Conservation (phyloP, 305 asterid genomes). For the Plantago lanceolata region DNA sequence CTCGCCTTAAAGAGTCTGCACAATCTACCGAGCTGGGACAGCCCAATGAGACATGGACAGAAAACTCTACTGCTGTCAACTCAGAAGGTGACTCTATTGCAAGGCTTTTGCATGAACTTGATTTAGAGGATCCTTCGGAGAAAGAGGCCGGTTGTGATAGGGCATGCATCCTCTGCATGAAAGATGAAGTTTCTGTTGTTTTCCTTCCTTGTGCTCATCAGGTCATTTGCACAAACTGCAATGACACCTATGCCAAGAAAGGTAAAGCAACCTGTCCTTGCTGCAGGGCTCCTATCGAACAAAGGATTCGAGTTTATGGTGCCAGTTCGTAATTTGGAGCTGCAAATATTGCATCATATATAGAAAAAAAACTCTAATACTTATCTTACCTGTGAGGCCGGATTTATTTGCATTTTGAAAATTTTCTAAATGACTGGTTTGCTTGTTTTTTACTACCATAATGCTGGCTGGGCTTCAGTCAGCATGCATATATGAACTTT, state of each 20-base stretch:
- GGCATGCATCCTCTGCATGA: slow-evolving; percentile 71
- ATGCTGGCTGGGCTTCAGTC: no score
- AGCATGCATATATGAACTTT: no score
- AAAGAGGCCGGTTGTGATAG: slow-evolving; percentile 48
- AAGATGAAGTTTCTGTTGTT: slow-evolving; percentile 79
- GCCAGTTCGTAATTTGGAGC: slow-evolving; percentile 47
- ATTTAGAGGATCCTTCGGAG: slow-evolving; percentile 42
- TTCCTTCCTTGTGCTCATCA: slow-evolving; percentile 93
- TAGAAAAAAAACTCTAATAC: not conserved
- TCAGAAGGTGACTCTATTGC: slow-evolving; percentile 49
- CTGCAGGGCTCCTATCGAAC: slow-evolving; percentile 75
- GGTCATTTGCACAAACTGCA: slow-evolving; percentile 77
- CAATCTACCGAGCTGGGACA: slow-evolving; percentile 42
- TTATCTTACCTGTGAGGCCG: not conserved
- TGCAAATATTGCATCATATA: not conserved
- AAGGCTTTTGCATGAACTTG: slow-evolving; percentile 52
- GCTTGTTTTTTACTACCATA: not conserved
- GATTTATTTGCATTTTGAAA: not conserved
- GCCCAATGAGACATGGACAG: slow-evolving; percentile 30
- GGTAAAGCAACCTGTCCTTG: slow-evolving; percentile 66
- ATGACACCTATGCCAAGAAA: slow-evolving; percentile 58
- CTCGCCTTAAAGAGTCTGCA: slow-evolving; percentile 64
- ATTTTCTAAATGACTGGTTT: not conserved
- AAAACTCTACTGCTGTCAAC: slow-evolving; percentile 39
- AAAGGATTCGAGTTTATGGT: slow-evolving; percentile 74